These are phyloP conservation scores for Trametes maxima DNA, from an alignment of 768 basidiomycete genomes.

Conservation along the genomic window DNA sequence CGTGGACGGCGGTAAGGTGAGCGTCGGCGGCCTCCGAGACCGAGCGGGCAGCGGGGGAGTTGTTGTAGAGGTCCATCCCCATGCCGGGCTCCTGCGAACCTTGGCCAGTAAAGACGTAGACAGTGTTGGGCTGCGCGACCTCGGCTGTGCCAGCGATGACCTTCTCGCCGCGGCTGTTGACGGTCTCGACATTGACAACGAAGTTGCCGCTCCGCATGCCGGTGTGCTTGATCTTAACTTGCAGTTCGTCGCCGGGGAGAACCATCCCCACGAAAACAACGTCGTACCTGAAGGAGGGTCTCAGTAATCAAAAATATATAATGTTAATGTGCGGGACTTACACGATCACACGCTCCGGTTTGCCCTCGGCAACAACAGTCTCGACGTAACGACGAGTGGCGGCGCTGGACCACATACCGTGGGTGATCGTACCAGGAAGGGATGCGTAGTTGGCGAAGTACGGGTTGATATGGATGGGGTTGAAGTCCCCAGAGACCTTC, in stretches of 20 bases:
- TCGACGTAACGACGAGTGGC: conserved; percentile 93
- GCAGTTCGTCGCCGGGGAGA: conserved; percentile 84
- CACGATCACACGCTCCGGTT: conserved; percentile 88
- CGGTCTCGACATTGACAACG: conserved; percentile 85
- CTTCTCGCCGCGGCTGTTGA: conserved; percentile 85
- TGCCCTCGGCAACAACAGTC: conserved; percentile 89
- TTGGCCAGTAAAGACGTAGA: conserved; percentile 98
- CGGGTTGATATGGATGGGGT: conserved; percentile 98
- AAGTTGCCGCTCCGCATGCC: conserved; percentile 94
- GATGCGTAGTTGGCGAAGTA: conserved; percentile 95
- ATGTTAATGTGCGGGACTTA: conserved; percentile 54
- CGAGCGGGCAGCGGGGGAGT: conserved; percentile 89
- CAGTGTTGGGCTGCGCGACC: conserved; percentile 88
- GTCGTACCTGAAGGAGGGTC: conserved; percentile 62
- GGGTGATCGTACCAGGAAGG: conserved; percentile 95
- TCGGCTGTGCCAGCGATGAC: conserved; percentile 92
- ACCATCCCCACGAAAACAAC: conserved; percentile 98
- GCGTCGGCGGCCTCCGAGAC: conserved; percentile 98
- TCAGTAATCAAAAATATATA: no score
- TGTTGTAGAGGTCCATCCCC: conserved; percentile 98
- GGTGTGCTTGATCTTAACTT: conserved; percentile 84
- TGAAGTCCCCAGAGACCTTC: conserved; percentile 95
- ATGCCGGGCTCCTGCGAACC: conserved; percentile 98
- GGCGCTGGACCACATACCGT: conserved; percentile 96
- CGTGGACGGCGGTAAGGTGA: conserved; percentile 92